Conservation (phyloP, 148 eudicot species). For the Chenopodium album region DNA sequence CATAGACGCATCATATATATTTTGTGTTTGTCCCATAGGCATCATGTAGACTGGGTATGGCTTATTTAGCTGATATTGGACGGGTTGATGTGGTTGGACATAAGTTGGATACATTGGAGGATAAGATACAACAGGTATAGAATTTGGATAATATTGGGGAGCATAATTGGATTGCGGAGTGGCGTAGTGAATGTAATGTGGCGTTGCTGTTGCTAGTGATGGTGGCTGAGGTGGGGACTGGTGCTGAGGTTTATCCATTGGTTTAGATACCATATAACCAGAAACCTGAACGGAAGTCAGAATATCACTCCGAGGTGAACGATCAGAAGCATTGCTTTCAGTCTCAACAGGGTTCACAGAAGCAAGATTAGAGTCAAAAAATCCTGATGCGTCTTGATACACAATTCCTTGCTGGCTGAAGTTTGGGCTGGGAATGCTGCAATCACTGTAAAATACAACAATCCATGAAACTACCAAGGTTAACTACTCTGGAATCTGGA, state of each 20-base stretch:
- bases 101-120: slow-evolving; percentile 60
- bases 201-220: slow-evolving; percentile 18
- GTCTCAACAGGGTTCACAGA: slow-evolving; percentile 34
- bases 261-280: slow-evolving; percentile 45
- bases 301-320: slow-evolving; percentile 34
- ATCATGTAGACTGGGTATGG: slow-evolving; percentile 60
- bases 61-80: slow-evolving; percentile 50
- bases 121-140: slow-evolving; percentile 48
- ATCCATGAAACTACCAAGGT: neutral
- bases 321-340: slow-evolving; percentile 37
- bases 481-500: neutral
- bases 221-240: slow-evolving; percentile 27
- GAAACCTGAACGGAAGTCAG: slow-evolving; percentile 41
- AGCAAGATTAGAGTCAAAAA: slow-evolving; percentile 28
- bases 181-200: slow-evolving; percentile 33
- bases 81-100: slow-evolving; percentile 45
- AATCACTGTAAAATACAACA: slow-evolving; percentile 50
- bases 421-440: slow-evolving; percentile 44
- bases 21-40: slow-evolving; percentile 56
- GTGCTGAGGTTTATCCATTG: slow-evolving; percentile 50
- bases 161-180: slow-evolving; percentile 49
- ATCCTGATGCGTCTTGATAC: slow-evolving; percentile 54
- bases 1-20: slow-evolving; percentile 40
- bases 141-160: slow-evolving; percentile 48
- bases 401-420: slow-evolving; percentile 41